These are phyloP conservation scores for Lachnellula suecica DNA, from an alignment of 2,329 filamentous ascomycete species.

Conservation along the genomic window DNA sequence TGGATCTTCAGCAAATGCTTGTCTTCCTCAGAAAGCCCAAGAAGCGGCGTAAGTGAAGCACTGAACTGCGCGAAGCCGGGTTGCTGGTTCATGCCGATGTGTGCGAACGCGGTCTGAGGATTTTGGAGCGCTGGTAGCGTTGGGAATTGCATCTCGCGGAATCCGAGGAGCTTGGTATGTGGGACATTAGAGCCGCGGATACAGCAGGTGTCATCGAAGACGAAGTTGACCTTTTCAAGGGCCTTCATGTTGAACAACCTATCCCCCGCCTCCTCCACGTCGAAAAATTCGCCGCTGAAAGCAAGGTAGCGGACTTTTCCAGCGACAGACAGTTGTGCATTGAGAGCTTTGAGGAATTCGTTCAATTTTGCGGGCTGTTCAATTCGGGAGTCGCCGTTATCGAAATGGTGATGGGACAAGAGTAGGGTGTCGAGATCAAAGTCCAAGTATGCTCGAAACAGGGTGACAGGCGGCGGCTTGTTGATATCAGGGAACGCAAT, in stretches of 20 bases:
- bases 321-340: neutral
- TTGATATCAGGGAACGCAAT: too few species aligned
- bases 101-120: neutral
- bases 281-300: neutral
- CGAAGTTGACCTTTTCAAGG: neutral
- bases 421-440: neutral
- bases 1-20: neutral
- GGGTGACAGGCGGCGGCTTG: neutral
- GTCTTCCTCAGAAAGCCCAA: neutral
- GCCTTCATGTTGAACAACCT: neutral
- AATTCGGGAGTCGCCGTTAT: neutral
- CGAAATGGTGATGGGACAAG: neutral
- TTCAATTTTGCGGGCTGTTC: neutral
- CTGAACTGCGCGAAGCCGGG: neutral
- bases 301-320: neutral
- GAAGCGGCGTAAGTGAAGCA: neutral
- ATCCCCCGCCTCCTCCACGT: neutral
- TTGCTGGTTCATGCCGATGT: neutral
- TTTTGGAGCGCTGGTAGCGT: neutral
- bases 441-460: neutral
- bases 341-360: neutral
- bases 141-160: neutral
- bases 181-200: neutral
- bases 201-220: neutral
- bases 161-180: neutral